Base-by-base conservation (phyloP, 352 stramenopile species). In the Phytophthora pistaciae region DNA sequence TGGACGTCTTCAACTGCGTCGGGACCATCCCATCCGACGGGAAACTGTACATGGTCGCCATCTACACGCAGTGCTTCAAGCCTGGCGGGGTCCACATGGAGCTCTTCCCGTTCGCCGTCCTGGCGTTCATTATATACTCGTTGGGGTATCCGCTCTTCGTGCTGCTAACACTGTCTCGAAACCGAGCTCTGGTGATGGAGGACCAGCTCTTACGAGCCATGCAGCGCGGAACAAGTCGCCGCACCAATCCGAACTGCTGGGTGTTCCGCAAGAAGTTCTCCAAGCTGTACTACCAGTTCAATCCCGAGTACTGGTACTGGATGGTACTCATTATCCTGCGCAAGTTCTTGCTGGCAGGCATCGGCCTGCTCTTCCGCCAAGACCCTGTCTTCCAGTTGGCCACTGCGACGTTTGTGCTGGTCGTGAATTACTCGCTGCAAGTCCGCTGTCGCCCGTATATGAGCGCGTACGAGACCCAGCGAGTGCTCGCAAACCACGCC, bases 241-340 rank as follows among this genome's bases (percentile, higher is more conserved):
- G 75, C n/a, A 89, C 81, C 14, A 91, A 90, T 67, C 83, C 84
- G 1, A 92, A 92, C 61, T 91, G 84, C 61, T 90, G 74, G 70
- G 82, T 84, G 16, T 91, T 91, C 64, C 84, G 85, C 49, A 92
- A 92, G 63, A 88, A 87, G 50, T 96, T 88, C 62, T 78, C 84
- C 36, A 91, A 91, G 62, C 72, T 97, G 9, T 97, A 96, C 83
- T 95, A 93, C 54, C 89, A 94, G 56, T 97, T 95, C 74, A 95
- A 94, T 74, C 91, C 91, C 16, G 77, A 83, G 11, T 91, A 79
- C 56, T 93, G 81, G 78, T 92, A 83, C 73, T 95, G 88, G 88
- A 92, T 95, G 77, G 73, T 93, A 13, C 72, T 91, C 10, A 93
- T 95, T 75, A 90, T 95, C 61, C 18, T 85, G 49, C 83, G 88